Conservation (phyloP, 176 grass and related monocot species). For the Ensete glaucum region DNA sequence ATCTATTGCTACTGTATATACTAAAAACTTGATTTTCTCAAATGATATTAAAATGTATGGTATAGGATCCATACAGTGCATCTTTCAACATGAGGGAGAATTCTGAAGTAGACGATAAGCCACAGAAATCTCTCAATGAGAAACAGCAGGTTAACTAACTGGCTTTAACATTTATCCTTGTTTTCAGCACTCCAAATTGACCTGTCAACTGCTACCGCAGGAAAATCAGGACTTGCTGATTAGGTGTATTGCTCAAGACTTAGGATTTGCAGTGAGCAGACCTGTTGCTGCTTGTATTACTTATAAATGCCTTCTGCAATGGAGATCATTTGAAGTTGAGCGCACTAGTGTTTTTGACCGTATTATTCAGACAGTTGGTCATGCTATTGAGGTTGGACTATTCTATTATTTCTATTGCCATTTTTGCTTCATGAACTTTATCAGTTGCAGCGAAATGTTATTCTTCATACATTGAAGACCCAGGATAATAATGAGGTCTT, state of each 20-base stretch:
- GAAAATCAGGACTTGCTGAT: slow-evolving; percentile 98
- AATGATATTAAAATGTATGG: background rate
- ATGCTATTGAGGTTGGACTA: slow-evolving; percentile 79
- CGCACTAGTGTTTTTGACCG: slow-evolving; percentile 96
- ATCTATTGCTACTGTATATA: background rate
- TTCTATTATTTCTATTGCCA: slow-evolving; percentile 8
- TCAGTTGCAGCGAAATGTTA: slow-evolving; percentile 12
- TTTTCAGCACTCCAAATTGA: slow-evolving; percentile 1
- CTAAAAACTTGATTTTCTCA: background rate
- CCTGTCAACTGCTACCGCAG: slow-evolving; percentile 23
- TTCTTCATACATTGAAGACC: slow-evolving; percentile 49
- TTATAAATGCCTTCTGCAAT: slow-evolving; percentile 98
- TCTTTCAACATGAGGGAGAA: slow-evolving; percentile 58
- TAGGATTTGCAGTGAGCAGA: slow-evolving; percentile 73
- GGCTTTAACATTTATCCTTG: background rate
- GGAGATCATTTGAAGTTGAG: slow-evolving; percentile 99
- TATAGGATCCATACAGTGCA: slow-evolving; percentile 50
- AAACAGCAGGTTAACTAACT: slow-evolving; percentile 67
- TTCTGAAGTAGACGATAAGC: slow-evolving; percentile 82
- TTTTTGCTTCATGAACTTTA: background rate
- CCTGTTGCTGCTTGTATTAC: slow-evolving; percentile 92
- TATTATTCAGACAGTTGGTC: slow-evolving; percentile 98
- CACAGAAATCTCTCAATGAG: slow-evolving; percentile 90
- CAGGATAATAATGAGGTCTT: slow-evolving; percentile 94
- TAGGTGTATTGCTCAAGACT: slow-evolving; percentile 81